Conservation (phyloP, 495 filamentous ascomycete species). For the Daldinia caldariorum region DNA sequence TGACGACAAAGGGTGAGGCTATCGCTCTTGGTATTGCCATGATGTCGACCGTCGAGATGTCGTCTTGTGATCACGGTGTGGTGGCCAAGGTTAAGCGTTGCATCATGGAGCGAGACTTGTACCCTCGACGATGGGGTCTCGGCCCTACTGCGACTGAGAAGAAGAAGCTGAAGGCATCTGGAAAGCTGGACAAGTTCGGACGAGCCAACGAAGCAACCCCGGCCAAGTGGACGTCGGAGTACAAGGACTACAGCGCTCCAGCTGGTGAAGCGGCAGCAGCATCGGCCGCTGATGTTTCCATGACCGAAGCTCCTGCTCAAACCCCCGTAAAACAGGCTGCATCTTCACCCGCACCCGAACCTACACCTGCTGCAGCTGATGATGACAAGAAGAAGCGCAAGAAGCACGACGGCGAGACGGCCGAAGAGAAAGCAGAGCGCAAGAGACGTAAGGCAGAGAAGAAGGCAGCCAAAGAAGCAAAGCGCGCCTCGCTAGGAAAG, state of each 20-base stretch:
- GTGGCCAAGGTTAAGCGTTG: constrained; percentile 97
- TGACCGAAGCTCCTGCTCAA: constrained; percentile 43
- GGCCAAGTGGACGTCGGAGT: constrained; percentile 85
- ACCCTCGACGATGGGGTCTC: constrained; percentile 93
- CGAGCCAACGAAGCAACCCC: constrained; percentile 91
- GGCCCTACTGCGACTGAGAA: constrained; percentile 91
- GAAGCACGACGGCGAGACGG: constrained; percentile 81
- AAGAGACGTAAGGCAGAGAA: constrained; percentile 79
- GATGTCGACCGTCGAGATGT: constrained; percentile 93
- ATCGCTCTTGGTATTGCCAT: constrained; percentile 94
- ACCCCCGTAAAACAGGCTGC: constrained; percentile 45
- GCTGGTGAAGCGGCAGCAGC: constrained; percentile 45
- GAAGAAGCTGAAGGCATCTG: constrained; percentile 98
- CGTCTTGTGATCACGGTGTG: constrained; percentile 92
- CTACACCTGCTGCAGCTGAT: constrained; percentile 52
- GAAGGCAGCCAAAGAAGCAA: constrained; percentile 73
- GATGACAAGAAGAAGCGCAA: constrained; percentile 77
- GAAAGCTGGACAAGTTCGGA: constrained; percentile 97
- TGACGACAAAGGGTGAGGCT: constrained; percentile 98
- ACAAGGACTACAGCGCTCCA: constrained; percentile 82
- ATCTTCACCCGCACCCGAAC: constrained; percentile 51
- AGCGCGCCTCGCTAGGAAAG: constrained; percentile 48
- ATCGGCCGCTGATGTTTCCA: constrained; percentile 44
- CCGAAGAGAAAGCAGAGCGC: constrained; percentile 77
- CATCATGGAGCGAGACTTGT: constrained; percentile 98